Conservation (phyloP, 2,329 filamentous ascomycete species). For the Pyrenophora graminea region DNA sequence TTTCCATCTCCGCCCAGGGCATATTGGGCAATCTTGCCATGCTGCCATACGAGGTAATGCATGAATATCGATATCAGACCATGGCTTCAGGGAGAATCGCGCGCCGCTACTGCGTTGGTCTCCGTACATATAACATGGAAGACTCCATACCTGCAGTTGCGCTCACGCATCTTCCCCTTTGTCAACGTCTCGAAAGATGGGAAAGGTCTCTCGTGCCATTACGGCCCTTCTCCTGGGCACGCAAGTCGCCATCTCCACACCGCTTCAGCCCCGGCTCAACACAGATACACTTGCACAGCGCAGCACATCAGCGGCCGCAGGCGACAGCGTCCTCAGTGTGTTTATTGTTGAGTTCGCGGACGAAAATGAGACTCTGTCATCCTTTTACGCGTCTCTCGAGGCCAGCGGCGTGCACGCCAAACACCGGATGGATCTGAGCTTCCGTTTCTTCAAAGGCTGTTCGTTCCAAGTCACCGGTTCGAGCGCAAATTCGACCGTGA, state of each 20-base stretch:
- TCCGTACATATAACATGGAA: slow-evolving; percentile 5
- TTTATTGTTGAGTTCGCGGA: slow-evolving; percentile 26
- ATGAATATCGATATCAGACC: not conserved
- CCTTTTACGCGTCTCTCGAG: slow-evolving; percentile 18
- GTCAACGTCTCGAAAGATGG: not conserved
- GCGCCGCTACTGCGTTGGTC: slow-evolving; percentile 4
- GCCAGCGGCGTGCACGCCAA: slow-evolving; percentile 13
- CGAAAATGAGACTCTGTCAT: slow-evolving; percentile 14
- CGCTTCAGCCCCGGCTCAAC: not conserved
- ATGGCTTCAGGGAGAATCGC: not conserved
- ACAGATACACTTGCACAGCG: not conserved
- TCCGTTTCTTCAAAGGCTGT: slow-evolving; percentile 22
- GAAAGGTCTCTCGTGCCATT: slow-evolving; percentile 1
- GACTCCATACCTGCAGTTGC: not conserved
- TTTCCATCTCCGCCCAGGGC: not conserved
- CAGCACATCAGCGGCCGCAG: not conserved
- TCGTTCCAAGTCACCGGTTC: slow-evolving; percentile 19
- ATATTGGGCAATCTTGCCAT: slow-evolving; percentile 1
- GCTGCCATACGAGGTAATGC: slow-evolving; percentile 5
- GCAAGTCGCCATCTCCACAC: slow-evolving; percentile 3
- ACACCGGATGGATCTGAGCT: slow-evolving; percentile 23
- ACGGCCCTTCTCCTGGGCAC: slow-evolving; percentile 7
- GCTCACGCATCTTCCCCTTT: not conserved
- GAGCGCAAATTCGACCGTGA: slow-evolving; percentile 4
- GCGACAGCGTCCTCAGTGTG: slow-evolving; percentile 3